Conservation (phyloP, 495 filamentous ascomycete species). For the Penicillium angulare region DNA sequence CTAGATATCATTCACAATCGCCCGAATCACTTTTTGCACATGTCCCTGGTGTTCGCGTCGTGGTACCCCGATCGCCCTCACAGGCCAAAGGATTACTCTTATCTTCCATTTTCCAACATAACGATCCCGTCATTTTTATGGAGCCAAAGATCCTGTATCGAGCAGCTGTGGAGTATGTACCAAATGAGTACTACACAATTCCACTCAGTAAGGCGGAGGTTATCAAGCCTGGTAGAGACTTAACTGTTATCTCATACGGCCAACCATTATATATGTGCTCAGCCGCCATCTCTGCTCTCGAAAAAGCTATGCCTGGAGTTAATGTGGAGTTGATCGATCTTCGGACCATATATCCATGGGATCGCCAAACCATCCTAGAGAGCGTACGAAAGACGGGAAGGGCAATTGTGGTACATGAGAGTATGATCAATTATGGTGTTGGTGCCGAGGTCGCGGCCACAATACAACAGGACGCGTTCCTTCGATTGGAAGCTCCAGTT, state of each 20-base stretch:
- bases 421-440: slow-evolving; percentile 91
- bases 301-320: slow-evolving; percentile 72
- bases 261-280: slow-evolving; percentile 88
- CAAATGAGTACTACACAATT: slow-evolving; percentile 74
- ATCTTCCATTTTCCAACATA: slow-evolving; percentile 70
- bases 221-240: slow-evolving; percentile 75
- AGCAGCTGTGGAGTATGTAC: slow-evolving; percentile 93
- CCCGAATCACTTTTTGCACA: slow-evolving; percentile 93
- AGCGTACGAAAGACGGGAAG: slow-evolving; percentile 90
- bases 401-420: slow-evolving; percentile 91
- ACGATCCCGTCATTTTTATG: slow-evolving; percentile 94
- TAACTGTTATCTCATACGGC: slow-evolving; percentile 90
- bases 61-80: slow-evolving; percentile 84
- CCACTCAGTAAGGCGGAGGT: slow-evolving; percentile 89
- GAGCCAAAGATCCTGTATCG: slow-evolving; percentile 96
- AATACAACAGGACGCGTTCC: slow-evolving; percentile 85
- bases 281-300: slow-evolving; percentile 73
- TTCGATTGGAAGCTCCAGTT: slow-evolving; percentile 89
- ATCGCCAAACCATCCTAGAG: slow-evolving; percentile 75
- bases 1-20: slow-evolving; percentile 86
- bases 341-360: slow-evolving; percentile 93
- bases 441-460: slow-evolving; percentile 92
- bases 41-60: slow-evolving; percentile 82
- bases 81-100: slow-evolving; percentile 93
- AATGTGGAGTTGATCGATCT: slow-evolving; percentile 88